Base-by-base conservation (phyloP, 1,139 yeast species). In the Candida labiduridarum region DNA sequence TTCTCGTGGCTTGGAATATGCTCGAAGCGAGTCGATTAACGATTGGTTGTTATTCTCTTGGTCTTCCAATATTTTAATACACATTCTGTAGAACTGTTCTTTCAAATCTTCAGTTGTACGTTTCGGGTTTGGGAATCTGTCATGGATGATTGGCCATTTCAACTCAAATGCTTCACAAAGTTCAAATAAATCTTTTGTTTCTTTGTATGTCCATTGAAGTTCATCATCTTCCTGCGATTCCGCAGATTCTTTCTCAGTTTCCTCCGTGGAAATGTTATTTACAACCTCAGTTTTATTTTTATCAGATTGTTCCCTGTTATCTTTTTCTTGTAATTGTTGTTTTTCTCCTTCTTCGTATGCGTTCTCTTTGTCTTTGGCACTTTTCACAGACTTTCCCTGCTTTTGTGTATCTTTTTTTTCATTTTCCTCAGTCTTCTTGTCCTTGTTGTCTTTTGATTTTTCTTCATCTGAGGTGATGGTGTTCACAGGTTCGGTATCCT, bases 121-220 rank as follows among this genome's bases (percentile, higher is more conserved):
- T 18, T 54, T 47, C 1, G 62, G 62, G 29, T 66, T 66, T 50
- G 66, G 79, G 65, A 84, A 92, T 55, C 97, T 72, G 62, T 94
- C 99, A 54, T 80, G 76, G 11, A 94, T 82, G 1, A 91, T 85
- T 10, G 87, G 82, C 98, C 99, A 94, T 56, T 95, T 82, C 61
- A 94, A 75, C 63, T 94, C 98, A 63, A 82, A 92, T 1, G 78
- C 79, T 38, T 74, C 68, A 55, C 96, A 89, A 34, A 89, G 69
- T 1, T 84, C 87, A 66, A 92, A 90, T 25, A 94, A 69, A 54
- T 87, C 83, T 46, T 73, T 72, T 0, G 97, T 89, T 64, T 94
- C 98, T 42, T 85, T 85, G 59, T 78, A 89, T 1, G 82, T 71
- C 97, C 98, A 92, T 9, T 41, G 48, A 38, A 46, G 49, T 15